Evolutionary conservation across 768 basidiomycete species (phyloP).

Genomic region (Gymnopilus junonius): DNA sequence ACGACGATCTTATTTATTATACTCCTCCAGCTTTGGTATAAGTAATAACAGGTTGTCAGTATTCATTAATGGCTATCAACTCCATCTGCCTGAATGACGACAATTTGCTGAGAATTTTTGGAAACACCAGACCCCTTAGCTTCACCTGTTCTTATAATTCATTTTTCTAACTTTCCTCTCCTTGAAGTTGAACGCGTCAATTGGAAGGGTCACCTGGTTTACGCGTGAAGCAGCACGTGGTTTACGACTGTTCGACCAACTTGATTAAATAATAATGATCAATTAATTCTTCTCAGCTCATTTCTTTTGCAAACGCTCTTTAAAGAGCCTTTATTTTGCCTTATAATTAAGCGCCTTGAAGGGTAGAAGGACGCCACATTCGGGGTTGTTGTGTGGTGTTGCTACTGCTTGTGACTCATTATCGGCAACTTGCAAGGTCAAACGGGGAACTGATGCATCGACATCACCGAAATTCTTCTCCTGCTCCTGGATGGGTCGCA

Average conservation of each 20-base stretch:
- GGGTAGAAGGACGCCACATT: no score
- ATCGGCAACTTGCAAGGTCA: not conserved
- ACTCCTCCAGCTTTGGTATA: no score
- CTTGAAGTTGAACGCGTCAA: no score
- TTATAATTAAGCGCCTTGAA: not conserved
- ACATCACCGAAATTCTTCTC: not conserved
- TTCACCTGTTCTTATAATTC: no score
- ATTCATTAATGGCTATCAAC: no score
- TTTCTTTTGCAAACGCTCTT: not conserved
- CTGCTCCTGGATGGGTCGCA: not conserved
- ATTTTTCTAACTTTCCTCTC: no score
- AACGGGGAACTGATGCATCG: not conserved
- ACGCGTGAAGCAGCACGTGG: not conserved
- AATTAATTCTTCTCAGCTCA: no score
- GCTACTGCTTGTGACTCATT: not conserved
- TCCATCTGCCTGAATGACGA: no score
- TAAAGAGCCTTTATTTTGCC: not conserved
- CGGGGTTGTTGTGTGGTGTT: not conserved
- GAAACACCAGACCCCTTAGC: no score
- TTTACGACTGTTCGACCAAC: not conserved
- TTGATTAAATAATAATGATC: not conserved
- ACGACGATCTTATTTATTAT: no score
- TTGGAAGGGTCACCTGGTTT: not conserved
- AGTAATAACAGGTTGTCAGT: no score
- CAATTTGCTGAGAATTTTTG: no score